phyloP scores from a whole-genome alignment of 805 yeast genomes.

The Starmerella stigmatis region DNA sequence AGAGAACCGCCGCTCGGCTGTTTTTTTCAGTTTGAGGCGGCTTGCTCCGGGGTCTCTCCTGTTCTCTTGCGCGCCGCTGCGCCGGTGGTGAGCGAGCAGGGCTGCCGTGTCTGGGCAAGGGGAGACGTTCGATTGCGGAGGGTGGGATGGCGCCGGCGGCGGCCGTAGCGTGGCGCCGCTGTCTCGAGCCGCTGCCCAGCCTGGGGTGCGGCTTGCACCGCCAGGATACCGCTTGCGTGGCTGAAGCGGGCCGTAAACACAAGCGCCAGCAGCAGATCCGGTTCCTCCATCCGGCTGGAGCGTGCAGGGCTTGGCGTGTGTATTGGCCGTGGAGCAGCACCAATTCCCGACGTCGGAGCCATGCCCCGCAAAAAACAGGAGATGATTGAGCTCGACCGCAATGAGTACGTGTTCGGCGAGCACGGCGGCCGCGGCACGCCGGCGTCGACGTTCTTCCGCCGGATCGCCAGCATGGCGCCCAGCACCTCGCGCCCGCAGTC shows the following conservation, averaged over 20 bases:
- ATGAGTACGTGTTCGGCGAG: conserved; percentile 56
- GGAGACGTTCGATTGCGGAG: too few relatives aligned
- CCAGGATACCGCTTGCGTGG: not conserved
- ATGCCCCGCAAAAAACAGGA: conserved; percentile 18
- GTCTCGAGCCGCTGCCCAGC: not conserved
- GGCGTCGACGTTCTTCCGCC: conserved; percentile 41
- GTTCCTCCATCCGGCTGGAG: too few relatives aligned
- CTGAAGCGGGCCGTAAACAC: not conserved
- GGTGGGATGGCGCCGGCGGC: too few relatives aligned
- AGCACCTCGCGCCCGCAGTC: conserved; percentile 1
- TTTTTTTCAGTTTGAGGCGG: too few relatives aligned
- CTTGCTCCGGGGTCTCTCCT: too few relatives aligned
- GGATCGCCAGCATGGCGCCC: conserved; percentile 26
- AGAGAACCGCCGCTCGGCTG: too few relatives aligned
- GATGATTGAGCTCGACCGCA: conserved; percentile 27
- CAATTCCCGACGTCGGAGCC: conserved; percentile 8
- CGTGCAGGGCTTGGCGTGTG: too few relatives aligned
- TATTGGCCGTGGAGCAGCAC: not conserved
- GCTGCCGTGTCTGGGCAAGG: too few relatives aligned
- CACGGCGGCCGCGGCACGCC: conserved; percentile 59
- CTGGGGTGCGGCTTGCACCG: too few relatives aligned
- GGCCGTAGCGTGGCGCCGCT: not conserved
- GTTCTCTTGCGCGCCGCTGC: too few relatives aligned
- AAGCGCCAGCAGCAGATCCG: too few relatives aligned
- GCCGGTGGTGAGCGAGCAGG: too few relatives aligned